These are phyloP conservation scores for Suaeda aralocaspica DNA, from an alignment of 148 eudicot species.

Conservation along the genomic window DNA sequence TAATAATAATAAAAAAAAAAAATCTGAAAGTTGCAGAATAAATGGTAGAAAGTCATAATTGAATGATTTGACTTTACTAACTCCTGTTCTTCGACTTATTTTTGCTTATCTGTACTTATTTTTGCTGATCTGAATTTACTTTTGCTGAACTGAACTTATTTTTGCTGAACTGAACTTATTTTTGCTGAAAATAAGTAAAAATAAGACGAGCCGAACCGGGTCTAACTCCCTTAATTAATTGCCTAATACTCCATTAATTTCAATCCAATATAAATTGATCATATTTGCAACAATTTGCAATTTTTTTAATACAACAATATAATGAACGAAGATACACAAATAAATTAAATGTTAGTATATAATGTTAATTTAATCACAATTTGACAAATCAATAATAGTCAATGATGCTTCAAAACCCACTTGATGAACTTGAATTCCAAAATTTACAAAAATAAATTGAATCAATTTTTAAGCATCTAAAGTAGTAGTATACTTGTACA, in stretches of 20 bases:
- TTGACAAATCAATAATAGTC: neutral
- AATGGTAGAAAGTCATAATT: neutral
- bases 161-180: too few relatives aligned
- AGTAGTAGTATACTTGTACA: too few relatives aligned
- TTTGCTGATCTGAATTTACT: too few relatives aligned
- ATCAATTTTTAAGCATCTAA: neutral
- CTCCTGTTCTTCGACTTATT: too few relatives aligned
- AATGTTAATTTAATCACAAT: neutral
- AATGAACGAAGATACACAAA: conserved; percentile 2
- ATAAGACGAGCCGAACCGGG: too few relatives aligned
- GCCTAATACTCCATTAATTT: neutral
- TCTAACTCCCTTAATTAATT: conserved; percentile 7
- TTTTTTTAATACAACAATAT: neutral
- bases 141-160: too few relatives aligned
- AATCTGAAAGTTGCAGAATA: neutral
- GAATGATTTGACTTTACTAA: conserved; percentile 22
- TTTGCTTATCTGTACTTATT: too few relatives aligned
- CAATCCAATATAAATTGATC: neutral
- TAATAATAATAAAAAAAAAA: too few relatives aligned
- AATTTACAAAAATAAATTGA: too few relatives aligned
- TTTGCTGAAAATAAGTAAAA: too few relatives aligned
- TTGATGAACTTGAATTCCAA: too few relatives aligned
- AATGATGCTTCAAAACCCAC: neutral
- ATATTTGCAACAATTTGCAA: conserved; percentile 4
- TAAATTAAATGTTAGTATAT: neutral